Evolutionary conservation across 2,329 filamentous ascomycete species (phyloP), one percentile per base, ranked within the genome.

Genomic region (Hypomyces rosellus): DNA sequence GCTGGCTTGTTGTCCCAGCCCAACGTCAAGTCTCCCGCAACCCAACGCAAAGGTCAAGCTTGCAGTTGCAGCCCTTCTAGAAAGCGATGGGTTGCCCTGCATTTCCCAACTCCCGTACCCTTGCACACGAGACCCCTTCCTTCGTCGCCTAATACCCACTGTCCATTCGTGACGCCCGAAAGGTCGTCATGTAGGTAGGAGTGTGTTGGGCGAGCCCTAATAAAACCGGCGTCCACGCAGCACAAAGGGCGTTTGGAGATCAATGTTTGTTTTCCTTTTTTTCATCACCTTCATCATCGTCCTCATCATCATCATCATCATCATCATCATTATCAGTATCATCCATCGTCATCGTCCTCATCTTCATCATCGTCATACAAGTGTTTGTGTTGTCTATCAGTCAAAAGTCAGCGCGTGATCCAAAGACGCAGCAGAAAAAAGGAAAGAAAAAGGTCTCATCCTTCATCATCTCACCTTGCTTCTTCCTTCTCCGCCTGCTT

Each of bases 11-110:
- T 20, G 20, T 52, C 50, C 50, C 50, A 18, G 50, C 50, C 50
- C 50, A 52, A 52, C 50, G 50, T 49, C 41, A 34, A 37, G 20
- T 20, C 20, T 20, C 20, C 20, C 20, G 20, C 20, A 45, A 49
- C 46, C 50, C 50, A 52, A 52, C 50, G 49, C 34, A 37, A 45
- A 30, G 25, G 48, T 50, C 48, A n/a, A n/a, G n/a, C n/a, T n/a
- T n/a, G n/a, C n/a, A n/a, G n/a, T 33, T 34, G 47, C 47, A 44
- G 42, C 37, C 15, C 50, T 52, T 52, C 50, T 52, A 52, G 50
- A 52, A 52, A 47, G 45, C 40, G 30, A 51, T 42, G 46, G 50
- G 50, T 37, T 52, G 46, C 48, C 50, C 50, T 45, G 41, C 37
- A 36, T 40, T 36, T 45, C 37, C 36, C 45, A 38, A 34, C 34